Percentiles rank a stretch among this genome's conserved stretches.
Conservation (phyloP, 768 basidiomycete genomes). For the Tephrocybe sp. region DNA sequence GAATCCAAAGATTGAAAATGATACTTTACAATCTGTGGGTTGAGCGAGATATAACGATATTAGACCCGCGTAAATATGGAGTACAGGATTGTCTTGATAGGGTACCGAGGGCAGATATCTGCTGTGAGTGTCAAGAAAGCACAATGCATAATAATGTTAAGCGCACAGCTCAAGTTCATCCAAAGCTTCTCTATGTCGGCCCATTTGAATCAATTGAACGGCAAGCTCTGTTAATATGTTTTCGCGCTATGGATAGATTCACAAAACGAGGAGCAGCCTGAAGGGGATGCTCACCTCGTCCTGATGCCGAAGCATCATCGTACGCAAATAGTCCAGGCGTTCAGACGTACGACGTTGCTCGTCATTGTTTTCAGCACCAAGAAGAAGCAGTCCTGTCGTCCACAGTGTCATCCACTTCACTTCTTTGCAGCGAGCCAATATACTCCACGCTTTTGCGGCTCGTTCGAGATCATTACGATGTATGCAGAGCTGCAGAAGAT, state of each 20-base stretch:
- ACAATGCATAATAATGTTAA: neutral
- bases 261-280: neutral
- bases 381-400: constrained; percentile 62
- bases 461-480: constrained; percentile 63
- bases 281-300: constrained; percentile 52
- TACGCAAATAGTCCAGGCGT: constrained; percentile 59
- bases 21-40: constrained; percentile 20
- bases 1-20: neutral
- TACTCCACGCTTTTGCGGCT: constrained; percentile 71
- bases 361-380: constrained; percentile 36
- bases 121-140: constrained; percentile 8
- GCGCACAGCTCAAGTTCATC: constrained; percentile 85
- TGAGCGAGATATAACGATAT: constrained; percentile 66
- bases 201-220: constrained; percentile 59
- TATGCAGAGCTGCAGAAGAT: constrained; percentile 70
- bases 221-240: constrained; percentile 74
- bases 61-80: constrained; percentile 85
- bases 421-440: constrained; percentile 77
- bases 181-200: constrained; percentile 66
- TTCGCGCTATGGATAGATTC: constrained; percentile 56
- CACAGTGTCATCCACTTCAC: constrained; percentile 73
- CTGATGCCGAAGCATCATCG: constrained; percentile 70
- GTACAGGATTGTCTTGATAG: constrained; percentile 75
- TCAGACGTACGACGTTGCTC: constrained; percentile 29
- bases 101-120: constrained; percentile 90